These are phyloP conservation scores for Lophiostoma macrostomum DNA, from an alignment of 495 filamentous ascomycete species.

Conservation along the genomic window DNA sequence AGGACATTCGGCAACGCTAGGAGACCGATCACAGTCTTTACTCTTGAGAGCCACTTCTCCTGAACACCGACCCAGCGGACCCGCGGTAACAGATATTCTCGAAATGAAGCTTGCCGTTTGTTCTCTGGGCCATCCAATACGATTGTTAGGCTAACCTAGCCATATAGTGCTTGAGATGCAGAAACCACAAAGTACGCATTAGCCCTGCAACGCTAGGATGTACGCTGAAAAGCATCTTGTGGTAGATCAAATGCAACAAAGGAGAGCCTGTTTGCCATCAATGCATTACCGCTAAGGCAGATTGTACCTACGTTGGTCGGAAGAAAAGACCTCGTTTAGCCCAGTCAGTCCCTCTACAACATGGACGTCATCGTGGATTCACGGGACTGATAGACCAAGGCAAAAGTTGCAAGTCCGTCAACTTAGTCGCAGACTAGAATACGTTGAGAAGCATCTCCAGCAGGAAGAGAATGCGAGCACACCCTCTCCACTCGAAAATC, in stretches of 20 bases:
- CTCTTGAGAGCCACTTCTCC: too few species aligned
- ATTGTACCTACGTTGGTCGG: conserved; percentile 15
- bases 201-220: background rate
- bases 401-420: background rate
- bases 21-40: too few species aligned
- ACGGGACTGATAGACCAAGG: background rate
- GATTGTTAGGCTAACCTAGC: too few species aligned
- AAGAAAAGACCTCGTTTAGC: conserved; percentile 6
- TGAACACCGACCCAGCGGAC: too few species aligned
- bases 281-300: conserved; percentile 4
- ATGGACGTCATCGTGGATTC: background rate
- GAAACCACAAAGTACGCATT: conserved; percentile 7
- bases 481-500: background rate
- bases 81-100: too few species aligned
- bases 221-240: background rate
- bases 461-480: background rate
- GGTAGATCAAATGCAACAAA: conserved; percentile 22
- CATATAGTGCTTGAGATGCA: conserved; percentile 24
- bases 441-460: conserved; percentile 3
- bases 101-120: too few species aligned
- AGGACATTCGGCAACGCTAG: too few species aligned
- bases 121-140: too few species aligned
- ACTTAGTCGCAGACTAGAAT: conserved; percentile 8
- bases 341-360: conserved; percentile 1
- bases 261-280: conserved; percentile 11